Base-by-base conservation (phyloP, 345 rosid genomes). In the Chamaenerion angustifolium region DNA sequence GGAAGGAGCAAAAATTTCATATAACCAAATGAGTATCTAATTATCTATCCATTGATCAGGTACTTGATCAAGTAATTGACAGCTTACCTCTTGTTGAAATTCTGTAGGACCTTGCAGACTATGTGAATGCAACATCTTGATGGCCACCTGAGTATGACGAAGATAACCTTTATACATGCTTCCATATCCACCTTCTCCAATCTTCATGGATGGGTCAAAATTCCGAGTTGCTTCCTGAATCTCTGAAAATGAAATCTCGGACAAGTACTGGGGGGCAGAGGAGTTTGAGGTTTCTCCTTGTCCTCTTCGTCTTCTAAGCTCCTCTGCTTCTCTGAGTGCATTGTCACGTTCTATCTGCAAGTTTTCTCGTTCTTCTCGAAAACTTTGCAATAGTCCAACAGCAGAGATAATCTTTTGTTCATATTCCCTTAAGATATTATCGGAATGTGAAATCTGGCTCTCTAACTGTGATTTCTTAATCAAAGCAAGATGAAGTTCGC, bases 181-280 rank as follows among this genome's bases (percentile, higher is more conserved):
- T 45, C 95, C 97, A 67, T 81, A 89, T 40, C 94, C 94, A 13
- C 97, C 97, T 79, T 85, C 94, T 31, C 90, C 97, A 51, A 89
- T 83, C 75, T 81, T 85, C 66, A 65, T 56, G 46, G 81, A 71
- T 12, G 72, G 72, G 63, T 83, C 80, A 62, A 85, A 85, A 46
- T 73, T 74, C 45, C 23, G 41, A 51, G 95, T 79, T 42, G 95
- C 97, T 61, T 74, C 81, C 66, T 74, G 58, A 46, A 85, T 72
- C 70, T 89, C 97, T 35, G 78, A 65, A 71, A 77, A 64, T 23
- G 84, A 68, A 63, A 85, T 77, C 50, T 83, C 84, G 7, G 82
- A 71, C 68, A 70, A 80, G 72, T 75, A 79, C 49, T 68, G 85
- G 51, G 73, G 76, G 46, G 51, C 40, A 57, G 64, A 68, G 21